phyloP scores from a whole-genome alignment of 108 stramenopile genomes.

The Cyclotella atomus region DNA sequence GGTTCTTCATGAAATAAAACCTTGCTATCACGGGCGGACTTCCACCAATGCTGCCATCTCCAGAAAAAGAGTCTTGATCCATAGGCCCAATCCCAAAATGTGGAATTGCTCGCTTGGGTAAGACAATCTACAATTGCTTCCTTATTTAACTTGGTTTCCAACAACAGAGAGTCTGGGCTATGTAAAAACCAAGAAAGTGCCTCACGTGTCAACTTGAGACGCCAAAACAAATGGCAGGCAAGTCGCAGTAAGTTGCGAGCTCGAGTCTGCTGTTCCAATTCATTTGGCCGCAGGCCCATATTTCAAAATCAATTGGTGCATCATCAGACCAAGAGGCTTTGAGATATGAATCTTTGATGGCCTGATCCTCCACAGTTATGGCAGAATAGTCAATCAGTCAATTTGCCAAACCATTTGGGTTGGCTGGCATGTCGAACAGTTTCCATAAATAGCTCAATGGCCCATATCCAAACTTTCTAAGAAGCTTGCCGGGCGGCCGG shows the following conservation, averaged over 20 bases:
- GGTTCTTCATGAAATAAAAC: neutral
- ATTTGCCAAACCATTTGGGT: neutral
- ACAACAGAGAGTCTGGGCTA: neutral
- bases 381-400: neutral
- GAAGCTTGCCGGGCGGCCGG: constrained; percentile 8
- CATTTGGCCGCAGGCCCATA: constrained; percentile 18
- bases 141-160: neutral
- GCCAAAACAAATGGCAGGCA: neutral
- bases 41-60: constrained; percentile 31
- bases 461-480: neutral
- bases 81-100: constrained; percentile 44
- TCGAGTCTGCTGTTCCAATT: neutral
- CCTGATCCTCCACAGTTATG: neutral
- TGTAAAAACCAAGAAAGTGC: neutral
- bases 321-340: constrained; percentile 7
- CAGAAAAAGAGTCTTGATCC: constrained; percentile 39
- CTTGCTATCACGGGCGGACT: constrained; percentile 19
- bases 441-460: neutral
- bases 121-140: constrained; percentile 6
- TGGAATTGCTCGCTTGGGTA: neutral
- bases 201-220: neutral
- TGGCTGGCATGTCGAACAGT: neutral
- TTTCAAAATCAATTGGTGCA: constrained; percentile 6
- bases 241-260: constrained; percentile 3
- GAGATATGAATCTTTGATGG: neutral